These are phyloP conservation scores for Senna tora DNA, from an alignment of 306 rosid species.

Conservation along the genomic window DNA sequence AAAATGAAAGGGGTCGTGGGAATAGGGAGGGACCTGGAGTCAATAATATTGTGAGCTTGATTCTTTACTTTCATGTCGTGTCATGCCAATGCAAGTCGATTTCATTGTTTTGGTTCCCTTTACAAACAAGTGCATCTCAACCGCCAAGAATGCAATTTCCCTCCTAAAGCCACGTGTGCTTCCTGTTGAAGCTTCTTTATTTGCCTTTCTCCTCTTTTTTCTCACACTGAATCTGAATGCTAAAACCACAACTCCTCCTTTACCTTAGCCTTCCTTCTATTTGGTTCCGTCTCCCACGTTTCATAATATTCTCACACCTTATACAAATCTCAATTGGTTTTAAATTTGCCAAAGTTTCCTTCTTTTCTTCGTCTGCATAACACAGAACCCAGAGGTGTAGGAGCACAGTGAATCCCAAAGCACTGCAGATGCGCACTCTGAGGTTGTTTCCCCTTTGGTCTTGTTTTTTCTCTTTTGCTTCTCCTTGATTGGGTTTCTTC, in stretches of 20 bases:
- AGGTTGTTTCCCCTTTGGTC: background rate
- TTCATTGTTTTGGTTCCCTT: background rate
- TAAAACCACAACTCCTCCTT: background rate
- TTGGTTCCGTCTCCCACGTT: background rate
- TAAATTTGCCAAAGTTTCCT: background rate
- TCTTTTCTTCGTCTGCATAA: conserved; percentile 1
- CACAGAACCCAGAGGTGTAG: background rate
- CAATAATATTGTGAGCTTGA: background rate
- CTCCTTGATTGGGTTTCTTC: background rate
- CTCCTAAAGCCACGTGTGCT: conserved; percentile 3
- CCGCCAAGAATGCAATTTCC: background rate
- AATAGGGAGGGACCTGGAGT: background rate
- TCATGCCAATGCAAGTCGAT: background rate
- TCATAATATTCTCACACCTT: background rate
- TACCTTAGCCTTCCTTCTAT: background rate
- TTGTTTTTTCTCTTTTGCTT: background rate
- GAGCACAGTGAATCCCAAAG: background rate
- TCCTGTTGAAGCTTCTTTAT: background rate
- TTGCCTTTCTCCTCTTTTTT: background rate
- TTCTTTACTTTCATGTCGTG: background rate
- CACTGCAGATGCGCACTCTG: background rate
- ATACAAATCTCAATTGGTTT: conserved; percentile 1
- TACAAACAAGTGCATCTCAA: conserved; percentile 3
- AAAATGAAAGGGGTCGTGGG: no score
- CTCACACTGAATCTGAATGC: background rate